A percentile compares a stretch with the other conserved stretches of the same genome.
Conservation (phyloP, 164 flowering plant genomes). For the Aristolochia fimbriata region DNA sequence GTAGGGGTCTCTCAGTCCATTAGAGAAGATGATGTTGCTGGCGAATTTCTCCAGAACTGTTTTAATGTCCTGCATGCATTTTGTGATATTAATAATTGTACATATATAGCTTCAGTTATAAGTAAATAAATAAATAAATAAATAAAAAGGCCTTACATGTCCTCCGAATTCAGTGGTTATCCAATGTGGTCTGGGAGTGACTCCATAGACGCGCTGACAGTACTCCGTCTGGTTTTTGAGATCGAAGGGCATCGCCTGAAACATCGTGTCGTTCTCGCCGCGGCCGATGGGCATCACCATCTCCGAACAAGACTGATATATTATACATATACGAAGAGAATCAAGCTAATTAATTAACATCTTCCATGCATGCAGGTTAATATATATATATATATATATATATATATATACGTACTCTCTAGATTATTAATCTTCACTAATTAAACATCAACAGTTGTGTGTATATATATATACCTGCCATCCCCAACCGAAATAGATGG, state of each 20-base stretch:
- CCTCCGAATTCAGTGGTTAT: constrained; percentile 55
- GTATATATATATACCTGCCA: constrained; percentile 11
- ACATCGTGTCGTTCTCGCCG: constrained; percentile 39
- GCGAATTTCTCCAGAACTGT: constrained; percentile 38
- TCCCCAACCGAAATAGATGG: not conserved
- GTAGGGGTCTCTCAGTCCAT: constrained; percentile 66
- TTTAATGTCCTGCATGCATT: constrained; percentile 55
- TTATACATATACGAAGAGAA: not conserved
- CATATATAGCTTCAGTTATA: too few species aligned
- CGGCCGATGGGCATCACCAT: constrained; percentile 47
- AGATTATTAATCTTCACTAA: too few species aligned
- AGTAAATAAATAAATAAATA: too few species aligned
- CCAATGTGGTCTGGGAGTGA: constrained; percentile 66
- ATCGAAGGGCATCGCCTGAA: constrained; percentile 26
- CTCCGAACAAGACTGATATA: constrained; percentile 51
- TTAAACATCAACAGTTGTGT: too few species aligned
- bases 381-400: too few species aligned
- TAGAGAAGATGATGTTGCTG: constrained; percentile 78
- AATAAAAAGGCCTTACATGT: constrained; percentile 28
- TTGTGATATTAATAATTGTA: too few species aligned
- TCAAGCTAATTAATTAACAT: too few species aligned
- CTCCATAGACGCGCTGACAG: constrained; percentile 29
- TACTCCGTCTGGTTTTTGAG: constrained; percentile 12
- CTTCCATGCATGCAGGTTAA: too few species aligned
- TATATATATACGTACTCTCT: too few species aligned